Percentiles rank a stretch among this genome's conserved stretches.
These are phyloP conservation scores for Thuja plicata DNA, from an alignment of 83 land plant genomes.

Conservation along the genomic window DNA sequence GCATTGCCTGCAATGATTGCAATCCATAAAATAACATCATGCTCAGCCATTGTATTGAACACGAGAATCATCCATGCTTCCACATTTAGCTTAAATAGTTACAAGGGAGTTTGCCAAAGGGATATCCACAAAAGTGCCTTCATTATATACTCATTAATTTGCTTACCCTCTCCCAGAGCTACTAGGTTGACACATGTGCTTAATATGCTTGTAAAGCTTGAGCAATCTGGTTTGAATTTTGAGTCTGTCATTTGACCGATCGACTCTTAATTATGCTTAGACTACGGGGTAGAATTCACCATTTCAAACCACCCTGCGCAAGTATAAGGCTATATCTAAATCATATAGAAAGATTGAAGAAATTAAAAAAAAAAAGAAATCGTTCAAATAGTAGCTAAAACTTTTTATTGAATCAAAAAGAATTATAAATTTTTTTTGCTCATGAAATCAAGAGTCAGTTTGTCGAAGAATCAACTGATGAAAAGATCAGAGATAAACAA, in stretches of 20 bases:
- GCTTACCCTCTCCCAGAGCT: slow-evolving; percentile 38
- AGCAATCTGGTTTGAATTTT: slow-evolving; percentile 26
- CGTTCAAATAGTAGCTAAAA: no score
- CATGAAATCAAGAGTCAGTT: no score
- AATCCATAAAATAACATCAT: slow-evolving; percentile 44
- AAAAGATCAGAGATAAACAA: no score
- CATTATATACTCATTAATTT: slow-evolving; percentile 33
- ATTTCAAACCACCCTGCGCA: no score
- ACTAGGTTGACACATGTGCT: slow-evolving; percentile 41
- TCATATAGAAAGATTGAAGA: no score
- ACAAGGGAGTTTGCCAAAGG: slow-evolving; percentile 21
- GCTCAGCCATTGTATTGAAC: slow-evolving; percentile 21
- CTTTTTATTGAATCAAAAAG: no score
- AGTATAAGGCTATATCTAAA: no score
- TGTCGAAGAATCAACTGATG: no score
- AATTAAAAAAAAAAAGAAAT: no score
- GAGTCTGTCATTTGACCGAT: slow-evolving; percentile 20
- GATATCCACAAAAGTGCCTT: slow-evolving; percentile 26
- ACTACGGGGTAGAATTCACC: no score
- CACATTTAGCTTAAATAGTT: slow-evolving; percentile 56
- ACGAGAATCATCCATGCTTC: slow-evolving; percentile 41
- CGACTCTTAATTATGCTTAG: no score
- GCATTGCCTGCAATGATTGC: slow-evolving; percentile 46
- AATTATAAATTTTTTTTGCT: no score
- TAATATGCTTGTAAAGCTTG: slow-evolving; percentile 33